Evolutionary conservation across 2,329 filamentous ascomycete species (phyloP), one percentile per base, ranked within the genome.

Genomic region (Calonectria ilicicola): DNA sequence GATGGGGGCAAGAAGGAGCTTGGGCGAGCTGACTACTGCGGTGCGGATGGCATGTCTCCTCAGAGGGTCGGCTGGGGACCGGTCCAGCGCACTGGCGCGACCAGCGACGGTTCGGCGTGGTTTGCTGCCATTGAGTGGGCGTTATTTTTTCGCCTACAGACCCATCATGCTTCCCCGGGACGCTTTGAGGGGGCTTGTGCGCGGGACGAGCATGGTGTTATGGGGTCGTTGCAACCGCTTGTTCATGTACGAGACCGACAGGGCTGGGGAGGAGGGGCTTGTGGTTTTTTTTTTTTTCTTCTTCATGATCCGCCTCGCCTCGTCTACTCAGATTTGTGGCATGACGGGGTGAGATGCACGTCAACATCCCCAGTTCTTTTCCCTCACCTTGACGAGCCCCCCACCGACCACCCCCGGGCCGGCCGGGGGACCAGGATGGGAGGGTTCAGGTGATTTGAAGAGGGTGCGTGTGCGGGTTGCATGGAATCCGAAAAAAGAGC

Each of bases 401-500:
- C 51, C 46, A 9, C 46, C 10, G 23, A 23, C 21, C 10, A 14
- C 15, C 47, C 53, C 53, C 53, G 53, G 53, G 53, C 53, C 53
- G 53, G 53, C n/a, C 53, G 53, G 53, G 51, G n/a, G 29, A 17
- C 7, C 27, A 58, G 21, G 17, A 21, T 9, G 42, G 15, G 19
- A 58, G 29, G 35, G 53, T 32, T 32, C 53, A 58, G 53, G 53
- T 58, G 53, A 38, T 32, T 29, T 21, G 32, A 9, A 38, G 32
- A 23, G 12, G 29, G 53, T 58, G 53, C 32, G 32, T 44, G 29
- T 38, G 32, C 53, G 32, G 53, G 53, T 58, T 38, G 32, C 53
- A 58, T 58, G 32, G 29, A 58, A 58, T 58, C 53, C 53, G 53
- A 58, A 58, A 58, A 56, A 58, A 58, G 53, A 23, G n/a, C 14